These are phyloP conservation scores for Achaetomiella virescens DNA, from an alignment of 495 filamentous ascomycete species.

Conservation along the genomic window DNA sequence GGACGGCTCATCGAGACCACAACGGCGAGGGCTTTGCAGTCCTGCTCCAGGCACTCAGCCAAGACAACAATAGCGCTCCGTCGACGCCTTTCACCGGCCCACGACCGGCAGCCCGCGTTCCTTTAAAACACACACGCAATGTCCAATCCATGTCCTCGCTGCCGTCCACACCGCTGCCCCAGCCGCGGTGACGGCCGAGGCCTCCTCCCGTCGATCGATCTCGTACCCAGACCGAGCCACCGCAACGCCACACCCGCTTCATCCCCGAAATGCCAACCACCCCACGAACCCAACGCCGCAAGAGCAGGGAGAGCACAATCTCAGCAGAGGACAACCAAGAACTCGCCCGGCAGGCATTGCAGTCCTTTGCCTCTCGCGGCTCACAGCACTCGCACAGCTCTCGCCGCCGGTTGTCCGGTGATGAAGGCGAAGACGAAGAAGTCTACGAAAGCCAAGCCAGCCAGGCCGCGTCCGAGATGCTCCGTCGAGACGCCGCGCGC, in stretches of 20 bases:
- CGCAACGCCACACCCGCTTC: conserved; percentile 30
- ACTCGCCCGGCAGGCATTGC: conserved; percentile 48
- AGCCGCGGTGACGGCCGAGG: conserved; percentile 39
- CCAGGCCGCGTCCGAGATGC: conserved; percentile 51
- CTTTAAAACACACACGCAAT: conserved; percentile 57
- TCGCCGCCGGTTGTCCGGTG: conserved; percentile 12
- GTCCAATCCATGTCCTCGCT: conserved; percentile 75
- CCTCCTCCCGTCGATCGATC: conserved; percentile 48
- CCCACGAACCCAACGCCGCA: conserved; percentile 32
- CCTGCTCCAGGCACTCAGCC: conserved; percentile 69
- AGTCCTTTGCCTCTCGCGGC: conserved; percentile 41
- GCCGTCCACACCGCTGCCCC: conserved; percentile 61
- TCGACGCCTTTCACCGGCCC: conserved; percentile 50
- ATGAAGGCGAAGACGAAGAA: conserved; percentile 33
- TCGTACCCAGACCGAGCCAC: conserved; percentile 53
- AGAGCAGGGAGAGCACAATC: conserved; percentile 83
- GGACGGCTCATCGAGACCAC: conserved; percentile 34
- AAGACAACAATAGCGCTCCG: conserved; percentile 62
- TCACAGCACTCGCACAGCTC: conserved; percentile 26
- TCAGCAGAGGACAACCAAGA: conserved; percentile 72
- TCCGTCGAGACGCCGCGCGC: conserved; percentile 42
- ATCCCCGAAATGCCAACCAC: conserved; percentile 25
- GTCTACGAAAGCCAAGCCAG: conserved; percentile 45
- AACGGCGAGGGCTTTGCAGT: conserved; percentile 58
- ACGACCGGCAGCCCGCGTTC: conserved; percentile 39